Evolutionary conservation across 495 filamentous ascomycete species (phyloP), one percentile per base, ranked within the genome.

Genomic region (Trichoderma virens): DNA sequence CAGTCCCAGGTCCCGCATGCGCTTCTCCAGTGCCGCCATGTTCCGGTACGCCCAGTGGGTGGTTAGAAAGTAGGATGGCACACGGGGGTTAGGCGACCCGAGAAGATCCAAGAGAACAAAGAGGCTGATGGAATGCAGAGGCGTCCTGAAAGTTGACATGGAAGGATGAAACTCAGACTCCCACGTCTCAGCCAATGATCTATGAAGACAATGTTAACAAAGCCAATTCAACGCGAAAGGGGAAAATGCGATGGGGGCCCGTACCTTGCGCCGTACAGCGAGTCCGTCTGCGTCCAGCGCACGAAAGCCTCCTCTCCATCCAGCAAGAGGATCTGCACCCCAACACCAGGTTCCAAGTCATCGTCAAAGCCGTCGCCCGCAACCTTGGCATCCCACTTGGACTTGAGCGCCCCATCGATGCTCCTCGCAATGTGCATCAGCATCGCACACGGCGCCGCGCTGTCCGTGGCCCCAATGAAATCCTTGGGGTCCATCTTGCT

Each of bases 231-330:
- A 18, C 14, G 18, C 7, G 14, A 28, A 51, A 31, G 20, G 16
- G 45, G 32, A 18, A 28, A 20, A 61, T 56, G 43, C 25, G 43
- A 66, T 35, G 14, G 25, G 60, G 60, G 62, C 35, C 68, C 75
- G 25, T 75, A 89, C 78, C 92, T 83, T 9, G 94, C 83, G 2
- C 94, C 94, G 69, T 98, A 98, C 6, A 96, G 74, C 5, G 89
- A 93, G 75, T 98, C 94, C 0, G 75, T 82, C 56, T 80, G 81
- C 14, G 86, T 87, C 94, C 94, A 98, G 1, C 65, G 67, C 45
- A 83, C 70, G 73, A 96, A 98, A 1, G 94, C 92, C 75, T 98
- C 94, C 77, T 98, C 94, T 3, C 94, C 94, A 73, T 98, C 94
- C 27, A 98, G 73, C 61, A 98, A 84, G 30, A 98, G 67, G 45